Evolutionary conservation across 169 alveolate species (phyloP).

Genomic region (Sarcocystis neurona): DNA sequence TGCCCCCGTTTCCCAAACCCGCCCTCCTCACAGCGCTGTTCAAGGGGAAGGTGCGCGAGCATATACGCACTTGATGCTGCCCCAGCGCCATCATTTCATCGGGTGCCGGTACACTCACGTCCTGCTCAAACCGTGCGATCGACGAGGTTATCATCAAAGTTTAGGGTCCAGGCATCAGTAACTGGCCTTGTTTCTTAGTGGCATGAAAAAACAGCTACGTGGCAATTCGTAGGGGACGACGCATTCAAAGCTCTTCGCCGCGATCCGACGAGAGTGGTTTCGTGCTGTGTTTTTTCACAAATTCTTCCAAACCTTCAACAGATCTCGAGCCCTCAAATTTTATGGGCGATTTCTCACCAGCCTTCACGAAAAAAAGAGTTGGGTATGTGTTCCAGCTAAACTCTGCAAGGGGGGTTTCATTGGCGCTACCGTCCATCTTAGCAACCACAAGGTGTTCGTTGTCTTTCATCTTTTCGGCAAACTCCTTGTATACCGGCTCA

Average conservation of each 20-base stretch:
- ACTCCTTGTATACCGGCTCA: conserved; percentile 82
- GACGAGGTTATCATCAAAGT: too few species aligned
- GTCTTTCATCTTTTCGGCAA: conserved; percentile 75
- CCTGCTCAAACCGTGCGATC: too few species aligned
- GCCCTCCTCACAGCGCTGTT: too few species aligned
- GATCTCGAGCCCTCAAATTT: conserved; percentile 68
- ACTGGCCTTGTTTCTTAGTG: too few species aligned
- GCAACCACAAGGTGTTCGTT: conserved; percentile 85
- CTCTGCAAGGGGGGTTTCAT: conserved; percentile 76
- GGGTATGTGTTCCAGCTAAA: conserved; percentile 71
- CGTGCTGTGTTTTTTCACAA: conserved; percentile 67
- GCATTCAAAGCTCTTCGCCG: conserved; percentile 54
- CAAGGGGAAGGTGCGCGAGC: too few species aligned
- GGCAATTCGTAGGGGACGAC: too few species aligned
- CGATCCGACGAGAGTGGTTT: conserved; percentile 56
- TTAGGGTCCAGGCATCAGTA: too few species aligned
- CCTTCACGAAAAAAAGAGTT: conserved; percentile 68
- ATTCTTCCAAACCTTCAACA: conserved; percentile 60
- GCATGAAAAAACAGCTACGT: too few species aligned
- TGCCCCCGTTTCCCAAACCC: too few species aligned
- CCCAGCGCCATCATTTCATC: too few species aligned
- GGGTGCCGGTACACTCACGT: too few species aligned
- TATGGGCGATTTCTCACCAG: conserved; percentile 65
- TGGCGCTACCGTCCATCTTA: conserved; percentile 91
- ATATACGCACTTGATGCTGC: too few species aligned